Conservation (phyloP, 179 eudicot genomes). For the Silene noctiflora region DNA sequence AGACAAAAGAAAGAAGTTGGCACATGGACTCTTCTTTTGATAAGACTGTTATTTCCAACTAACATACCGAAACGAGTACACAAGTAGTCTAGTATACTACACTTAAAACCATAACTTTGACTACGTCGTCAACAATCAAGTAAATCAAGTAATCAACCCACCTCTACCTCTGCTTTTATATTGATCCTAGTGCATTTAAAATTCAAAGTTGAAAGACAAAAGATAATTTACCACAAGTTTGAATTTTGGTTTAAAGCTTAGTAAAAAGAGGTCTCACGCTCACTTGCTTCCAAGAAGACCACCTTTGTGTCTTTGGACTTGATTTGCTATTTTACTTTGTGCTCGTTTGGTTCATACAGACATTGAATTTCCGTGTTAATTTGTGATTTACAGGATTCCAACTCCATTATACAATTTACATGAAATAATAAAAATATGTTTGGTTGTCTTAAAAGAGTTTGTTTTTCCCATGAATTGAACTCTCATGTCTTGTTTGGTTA, state of each 20-base stretch:
- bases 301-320: not conserved
- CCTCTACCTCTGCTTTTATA: not conserved
- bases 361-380: too few species aligned
- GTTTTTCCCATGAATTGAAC: too few species aligned
- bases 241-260: not conserved
- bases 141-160: too few species aligned
- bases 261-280: constrained; percentile 13
- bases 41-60: constrained; percentile 29
- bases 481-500: too few species aligned
- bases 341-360: too few species aligned
- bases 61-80: constrained; percentile 15
- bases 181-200: not conserved
- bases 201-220: not conserved
- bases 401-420: too few species aligned
- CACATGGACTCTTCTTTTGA: constrained; percentile 29
- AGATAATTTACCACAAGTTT: not conserved
- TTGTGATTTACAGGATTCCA: too few species aligned
- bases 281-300: constrained; percentile 23
- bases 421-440: too few species aligned
- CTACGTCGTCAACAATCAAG: not conserved
- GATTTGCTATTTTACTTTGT: too few species aligned
- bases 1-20: constrained; percentile 13
- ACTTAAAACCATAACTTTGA: constrained; percentile 12
- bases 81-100: not conserved
- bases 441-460: too few species aligned